Evolutionary conservation across 805 yeast genomes (phyloP), one percentile per base, ranked within the genome.

Genomic region (Tetrapisispora fleetii): DNA sequence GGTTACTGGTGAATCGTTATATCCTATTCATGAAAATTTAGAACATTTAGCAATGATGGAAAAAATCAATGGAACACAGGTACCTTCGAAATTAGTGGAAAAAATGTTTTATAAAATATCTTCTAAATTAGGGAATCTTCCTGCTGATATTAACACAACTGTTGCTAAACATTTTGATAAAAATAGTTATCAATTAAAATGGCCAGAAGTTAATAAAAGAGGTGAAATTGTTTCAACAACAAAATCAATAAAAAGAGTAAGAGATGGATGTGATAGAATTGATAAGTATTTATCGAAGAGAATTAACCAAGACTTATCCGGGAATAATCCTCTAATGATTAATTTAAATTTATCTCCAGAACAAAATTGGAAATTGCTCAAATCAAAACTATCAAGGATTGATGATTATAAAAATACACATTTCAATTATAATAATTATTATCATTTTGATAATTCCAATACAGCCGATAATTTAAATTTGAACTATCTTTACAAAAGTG

Each of bases 1-100:
- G 45, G 81, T 86, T 37, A 87, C 95, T 18, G 99, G 99, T 27
- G 95, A 88, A 60, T 96, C 97, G 0, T 69, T 93, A 22, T 93
- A 91, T 67, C 89, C 87, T 55, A 93, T 98, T 1, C 96, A 91
- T 64, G 97, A 93, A 62, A 90, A 91, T 64, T 70, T 82, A 45
- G 98, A 91, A 65, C 99, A 93, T 67, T 71, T 93, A 64, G 95
- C 95, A 16, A 82, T 93, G 85, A 93, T 93, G 85, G 91, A 93
- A 65, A 81, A 79, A 54, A 78, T 90, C 19, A 72, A 82, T 24
- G 85, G 83, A 19, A 65, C 69, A 53, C 71, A 65, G 17, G 72
- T 85, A 14, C 74, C 75, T 17, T 51, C 54, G 17, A 57, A 63
- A 37, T 49, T 71, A 48, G 56, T 71, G 4, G 64, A 63, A 24